These are phyloP conservation scores for Hymenoscyphus albidus DNA, from an alignment of 2,329 filamentous ascomycete species.

Conservation along the genomic window DNA sequence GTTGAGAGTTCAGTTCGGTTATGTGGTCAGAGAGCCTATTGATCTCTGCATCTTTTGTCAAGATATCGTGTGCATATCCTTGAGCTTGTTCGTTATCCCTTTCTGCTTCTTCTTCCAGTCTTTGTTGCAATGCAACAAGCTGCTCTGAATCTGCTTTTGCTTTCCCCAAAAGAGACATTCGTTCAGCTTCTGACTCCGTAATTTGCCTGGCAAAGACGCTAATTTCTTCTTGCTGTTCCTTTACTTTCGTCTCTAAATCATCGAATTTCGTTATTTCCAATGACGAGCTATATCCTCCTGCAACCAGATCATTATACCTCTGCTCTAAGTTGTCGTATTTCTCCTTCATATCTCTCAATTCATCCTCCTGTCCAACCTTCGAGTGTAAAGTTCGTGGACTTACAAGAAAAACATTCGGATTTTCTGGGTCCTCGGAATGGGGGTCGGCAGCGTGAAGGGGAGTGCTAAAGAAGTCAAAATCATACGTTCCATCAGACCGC, in stretches of 20 bases:
- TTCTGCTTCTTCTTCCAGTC: not conserved
- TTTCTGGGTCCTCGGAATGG: not conserved
- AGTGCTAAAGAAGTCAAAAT: slow-evolving; percentile 2
- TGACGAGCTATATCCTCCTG: not conserved
- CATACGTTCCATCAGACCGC: not conserved
- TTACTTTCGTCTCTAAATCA: not conserved
- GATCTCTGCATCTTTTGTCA: not conserved
- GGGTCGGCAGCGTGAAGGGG: not conserved
- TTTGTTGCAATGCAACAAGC: not conserved
- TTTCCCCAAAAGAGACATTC: not conserved
- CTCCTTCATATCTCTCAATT: not conserved
- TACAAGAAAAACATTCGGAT: not conserved
- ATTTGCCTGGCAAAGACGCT: not conserved
- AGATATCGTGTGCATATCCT: not conserved
- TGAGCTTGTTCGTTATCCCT: not conserved
- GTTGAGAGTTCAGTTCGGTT: not conserved
- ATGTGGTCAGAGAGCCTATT: not conserved
- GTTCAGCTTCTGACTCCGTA: not conserved
- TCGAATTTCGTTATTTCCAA: not conserved
- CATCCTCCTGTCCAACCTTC: not conserved
- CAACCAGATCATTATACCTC: not conserved
- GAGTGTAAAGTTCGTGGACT: not conserved
- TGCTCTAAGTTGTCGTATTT: not conserved
- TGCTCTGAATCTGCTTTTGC: not conserved
- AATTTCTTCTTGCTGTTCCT: not conserved